Evolutionary conservation across 148 eudicot species (phyloP).

Genomic region (Heliosperma pusillum): DNA sequence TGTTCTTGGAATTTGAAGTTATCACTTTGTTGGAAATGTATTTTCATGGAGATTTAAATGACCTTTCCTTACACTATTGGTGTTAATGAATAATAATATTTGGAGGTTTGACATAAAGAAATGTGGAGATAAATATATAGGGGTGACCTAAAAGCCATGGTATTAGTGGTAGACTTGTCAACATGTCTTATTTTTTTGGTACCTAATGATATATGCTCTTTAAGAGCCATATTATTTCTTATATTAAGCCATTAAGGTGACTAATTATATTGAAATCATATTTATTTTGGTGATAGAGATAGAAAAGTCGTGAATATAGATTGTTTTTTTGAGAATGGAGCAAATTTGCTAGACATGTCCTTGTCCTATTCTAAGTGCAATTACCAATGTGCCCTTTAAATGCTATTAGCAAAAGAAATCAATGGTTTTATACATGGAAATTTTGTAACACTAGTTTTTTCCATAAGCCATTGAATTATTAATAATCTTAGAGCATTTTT

Average conservation of each 20-base stretch:
- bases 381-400: slow-evolving; percentile 3
- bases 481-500: no score
- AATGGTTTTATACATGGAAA: neutral
- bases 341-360: slow-evolving; percentile 5
- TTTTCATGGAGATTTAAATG: slow-evolving; percentile 31
- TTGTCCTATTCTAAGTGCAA: neutral
- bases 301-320: neutral
- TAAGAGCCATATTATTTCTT: slow-evolving; percentile 8
- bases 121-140: neutral
- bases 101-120: neutral
- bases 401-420: neutral
- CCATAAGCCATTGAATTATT: no score
- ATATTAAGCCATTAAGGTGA: neutral
- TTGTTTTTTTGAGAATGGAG: slow-evolving; percentile 4
- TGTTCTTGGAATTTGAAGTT: slow-evolving; percentile 15
- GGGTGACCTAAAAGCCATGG: slow-evolving; percentile 14
- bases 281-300: slow-evolving; percentile 7
- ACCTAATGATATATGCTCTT: slow-evolving; percentile 14
- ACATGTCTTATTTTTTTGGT: slow-evolving; percentile 5
- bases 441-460: no score
- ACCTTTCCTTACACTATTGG: neutral
- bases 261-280: neutral
- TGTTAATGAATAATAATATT: slow-evolving; percentile 7
- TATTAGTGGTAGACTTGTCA: slow-evolving; percentile 12
- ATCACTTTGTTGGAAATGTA: slow-evolving; percentile 44